phyloP scores from a whole-genome alignment of 768 basidiomycete species.

The Lentinula sp. region DNA sequence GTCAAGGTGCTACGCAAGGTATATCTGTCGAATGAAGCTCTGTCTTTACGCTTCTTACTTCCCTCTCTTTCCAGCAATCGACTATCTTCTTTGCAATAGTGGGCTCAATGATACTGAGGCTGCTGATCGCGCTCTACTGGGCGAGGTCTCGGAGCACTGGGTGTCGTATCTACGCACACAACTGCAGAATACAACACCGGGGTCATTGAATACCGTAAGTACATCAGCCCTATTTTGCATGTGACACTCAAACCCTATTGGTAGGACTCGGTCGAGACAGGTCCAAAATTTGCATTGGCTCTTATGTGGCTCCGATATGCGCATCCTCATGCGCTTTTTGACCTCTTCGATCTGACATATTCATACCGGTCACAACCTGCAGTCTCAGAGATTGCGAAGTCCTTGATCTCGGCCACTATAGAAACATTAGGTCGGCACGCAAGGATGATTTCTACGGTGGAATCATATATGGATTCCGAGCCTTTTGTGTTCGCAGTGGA shows the following conservation, averaged over 20 bases:
- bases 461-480: background rate
- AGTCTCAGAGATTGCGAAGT: background rate
- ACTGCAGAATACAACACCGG: background rate
- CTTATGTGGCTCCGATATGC: conserved; percentile 57
- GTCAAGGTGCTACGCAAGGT: background rate
- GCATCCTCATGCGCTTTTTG: conserved; percentile 30
- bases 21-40: background rate
- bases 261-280: background rate
- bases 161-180: background rate
- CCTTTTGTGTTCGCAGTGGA: background rate
- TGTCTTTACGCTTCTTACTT: background rate
- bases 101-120: background rate
- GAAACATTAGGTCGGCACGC: background rate
- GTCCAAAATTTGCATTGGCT: conserved; percentile 17
- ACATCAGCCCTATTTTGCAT: background rate
- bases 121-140: background rate
- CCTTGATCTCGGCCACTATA: background rate
- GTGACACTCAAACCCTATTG: background rate
- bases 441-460: background rate
- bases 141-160: background rate
- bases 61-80: background rate
- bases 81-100: background rate
- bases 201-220: background rate
- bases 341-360: conserved; percentile 35
- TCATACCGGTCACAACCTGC: background rate